Base-by-base conservation (phyloP, 805 yeast genomes). In the Monosporozyma aquatica region DNA sequence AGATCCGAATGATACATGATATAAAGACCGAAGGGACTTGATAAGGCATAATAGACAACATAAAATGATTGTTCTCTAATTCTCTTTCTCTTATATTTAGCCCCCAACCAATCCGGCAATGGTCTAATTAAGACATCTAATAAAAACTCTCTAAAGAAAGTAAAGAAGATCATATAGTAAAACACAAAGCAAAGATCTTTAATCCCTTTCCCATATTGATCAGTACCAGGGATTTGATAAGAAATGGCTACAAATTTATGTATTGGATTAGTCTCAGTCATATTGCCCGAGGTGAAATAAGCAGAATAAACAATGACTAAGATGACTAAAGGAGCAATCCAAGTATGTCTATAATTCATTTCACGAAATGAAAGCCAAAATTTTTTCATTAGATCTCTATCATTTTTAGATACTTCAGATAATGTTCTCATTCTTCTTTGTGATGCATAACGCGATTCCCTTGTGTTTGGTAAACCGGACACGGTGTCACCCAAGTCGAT, bases 51-150 rank as follows among this genome's bases (percentile, higher is more conserved):
- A 65, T 92, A 92, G 46, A 85, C 60, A 53, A 87, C 72, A 2
- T 92, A 75, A 59, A 90, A 92, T 6, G 87, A 73, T 68, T 92
- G 99, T 64, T 92, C 99, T 80, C 85, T 78, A 65, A 90, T 87
- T 61, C 99, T 75, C 47, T 74, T 76, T 33, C 76, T 60, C 62
- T 85, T 89, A 17, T 70, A 69, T 6, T 68, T 67, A 47, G 70
- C 72, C 11, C 29, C 29, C 43, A 66, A 66, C 29, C 50, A 67
- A 29, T 85, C 56, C 2, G 96, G 90, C 27, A 85, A 47, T 8
- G 97, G 97, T 52, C 71, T 71, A 46, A 92, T 74, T 1, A 87
- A 53, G 24, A 75, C 69, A 61, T 87, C 89, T 97, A 92, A 87
- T 50, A 78, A 57, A 58, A 92, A 90, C 63, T 92, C 98, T 55